These are phyloP conservation scores for Nephelium lappaceum DNA, from an alignment of 345 rosid genomes.

Conservation along the genomic window DNA sequence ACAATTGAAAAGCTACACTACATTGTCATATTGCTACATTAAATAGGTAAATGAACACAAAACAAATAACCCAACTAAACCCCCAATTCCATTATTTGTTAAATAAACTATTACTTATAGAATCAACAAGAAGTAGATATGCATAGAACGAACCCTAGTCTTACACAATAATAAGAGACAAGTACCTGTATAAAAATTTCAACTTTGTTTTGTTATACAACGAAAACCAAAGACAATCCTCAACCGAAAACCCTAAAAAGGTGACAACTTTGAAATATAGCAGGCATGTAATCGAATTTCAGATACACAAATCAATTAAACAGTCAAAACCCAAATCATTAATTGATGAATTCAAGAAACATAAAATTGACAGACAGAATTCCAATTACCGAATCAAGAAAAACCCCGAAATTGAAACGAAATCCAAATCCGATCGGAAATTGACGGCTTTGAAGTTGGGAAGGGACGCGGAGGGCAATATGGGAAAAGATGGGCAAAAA, in stretches of 20 bases:
- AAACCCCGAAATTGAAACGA: not conserved
- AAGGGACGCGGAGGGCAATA: slow-evolving; percentile 3
- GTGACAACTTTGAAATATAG: not conserved
- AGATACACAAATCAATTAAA: not conserved
- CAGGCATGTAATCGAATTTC: not conserved
- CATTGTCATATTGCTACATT: not conserved
- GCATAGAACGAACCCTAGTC: not conserved
- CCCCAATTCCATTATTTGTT: not conserved
- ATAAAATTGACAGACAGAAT: not conserved
- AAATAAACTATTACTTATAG: not conserved
- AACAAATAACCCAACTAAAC: not conserved
- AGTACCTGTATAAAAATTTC: not conserved
- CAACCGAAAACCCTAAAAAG: not conserved
- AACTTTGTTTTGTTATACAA: not conserved
- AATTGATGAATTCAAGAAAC: not conserved
- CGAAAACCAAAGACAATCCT: not conserved
- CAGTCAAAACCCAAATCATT: not conserved
- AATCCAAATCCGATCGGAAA: slow-evolving; percentile 24
- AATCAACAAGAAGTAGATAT: not conserved
- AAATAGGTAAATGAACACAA: not conserved
- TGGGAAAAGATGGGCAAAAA: not conserved
- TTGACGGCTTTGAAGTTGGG: slow-evolving; percentile 1
- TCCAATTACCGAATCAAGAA: slow-evolving; percentile 1
- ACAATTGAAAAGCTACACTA: not conserved
- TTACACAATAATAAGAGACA: not conserved